Evolutionary conservation across 768 basidiomycete species (phyloP).

Genomic region (Trametes gibbosa): DNA sequence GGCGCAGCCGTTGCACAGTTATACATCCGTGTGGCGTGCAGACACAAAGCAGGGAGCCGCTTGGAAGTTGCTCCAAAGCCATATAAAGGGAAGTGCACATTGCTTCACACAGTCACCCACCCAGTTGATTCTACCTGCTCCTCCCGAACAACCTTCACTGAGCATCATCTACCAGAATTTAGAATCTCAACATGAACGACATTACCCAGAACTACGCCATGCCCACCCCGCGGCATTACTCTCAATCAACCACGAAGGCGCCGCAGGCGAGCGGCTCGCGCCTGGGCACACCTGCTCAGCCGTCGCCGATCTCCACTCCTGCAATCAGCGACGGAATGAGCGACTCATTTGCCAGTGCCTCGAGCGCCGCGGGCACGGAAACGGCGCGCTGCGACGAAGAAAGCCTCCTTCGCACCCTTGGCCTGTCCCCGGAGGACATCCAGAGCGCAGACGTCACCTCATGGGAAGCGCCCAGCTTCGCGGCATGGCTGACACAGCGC

Average conservation of each 20-base stretch:
- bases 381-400: neutral
- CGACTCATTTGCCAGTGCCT: neutral
- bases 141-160: neutral
- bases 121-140: too few relatives aligned
- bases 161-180: neutral
- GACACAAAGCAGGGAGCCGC: neutral
- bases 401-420: neutral
- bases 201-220: neutral
- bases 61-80: neutral
- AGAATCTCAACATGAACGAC: neutral
- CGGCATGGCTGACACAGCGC: neutral
- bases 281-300: neutral
- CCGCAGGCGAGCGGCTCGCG: neutral
- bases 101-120: neutral
- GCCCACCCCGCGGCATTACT: neutral
- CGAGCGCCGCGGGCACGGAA: neutral
- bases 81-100: neutral
- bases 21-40: neutral
- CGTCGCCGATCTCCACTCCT: constrained; percentile 1
- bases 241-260: neutral
- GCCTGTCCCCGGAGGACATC: neutral
- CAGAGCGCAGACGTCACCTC: neutral
- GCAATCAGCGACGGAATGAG: neutral
- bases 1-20: neutral
- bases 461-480: neutral